These are phyloP conservation scores for Esteya vermicola DNA, from an alignment of 2,329 filamentous ascomycete species.

Conservation along the genomic window DNA sequence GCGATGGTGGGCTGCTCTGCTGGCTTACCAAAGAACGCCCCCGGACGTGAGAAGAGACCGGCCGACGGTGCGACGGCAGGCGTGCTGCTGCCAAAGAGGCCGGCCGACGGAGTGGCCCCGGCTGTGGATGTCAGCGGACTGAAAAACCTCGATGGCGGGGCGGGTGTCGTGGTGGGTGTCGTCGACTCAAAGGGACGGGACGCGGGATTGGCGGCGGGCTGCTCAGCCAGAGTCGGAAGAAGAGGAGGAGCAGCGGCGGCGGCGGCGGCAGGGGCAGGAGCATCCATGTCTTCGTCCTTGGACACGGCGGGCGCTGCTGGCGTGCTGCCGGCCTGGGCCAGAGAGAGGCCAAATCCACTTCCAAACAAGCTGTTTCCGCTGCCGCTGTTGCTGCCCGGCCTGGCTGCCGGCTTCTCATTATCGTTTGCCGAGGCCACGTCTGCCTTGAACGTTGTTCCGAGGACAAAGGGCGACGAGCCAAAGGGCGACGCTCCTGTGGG, in stretches of 20 bases:
- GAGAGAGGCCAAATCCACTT: constrained; percentile 42
- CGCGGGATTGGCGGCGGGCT: constrained; percentile 13
- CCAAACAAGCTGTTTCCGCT: constrained; percentile 35
- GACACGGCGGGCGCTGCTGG: constrained; percentile 6
- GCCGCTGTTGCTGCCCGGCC: constrained; percentile 17
- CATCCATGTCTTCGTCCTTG: constrained; percentile 41
- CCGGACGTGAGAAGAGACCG: background rate
- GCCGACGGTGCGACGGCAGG: background rate
- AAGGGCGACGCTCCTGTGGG: constrained; percentile 21
- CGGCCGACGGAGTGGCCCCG: background rate
- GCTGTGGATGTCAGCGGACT: constrained; percentile 4
- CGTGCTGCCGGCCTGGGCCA: constrained; percentile 27
- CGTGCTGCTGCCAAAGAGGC: constrained; percentile 5
- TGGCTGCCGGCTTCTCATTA: constrained; percentile 27
- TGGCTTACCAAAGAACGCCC: constrained; percentile 5
- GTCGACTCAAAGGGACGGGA: constrained; percentile 10
- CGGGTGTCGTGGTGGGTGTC: constrained; percentile 12
- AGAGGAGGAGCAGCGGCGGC: background rate
- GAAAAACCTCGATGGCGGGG: constrained; percentile 12
- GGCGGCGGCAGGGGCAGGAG: constrained; percentile 14
- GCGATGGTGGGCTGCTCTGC: background rate
- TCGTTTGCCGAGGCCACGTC: constrained; percentile 49
- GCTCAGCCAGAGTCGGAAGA: too few species aligned
- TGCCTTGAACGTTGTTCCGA: constrained; percentile 52
- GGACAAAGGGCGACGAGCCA: constrained; percentile 46